Conservation (phyloP, 345 rosid species). For the Aquilaria malaccensis region DNA sequence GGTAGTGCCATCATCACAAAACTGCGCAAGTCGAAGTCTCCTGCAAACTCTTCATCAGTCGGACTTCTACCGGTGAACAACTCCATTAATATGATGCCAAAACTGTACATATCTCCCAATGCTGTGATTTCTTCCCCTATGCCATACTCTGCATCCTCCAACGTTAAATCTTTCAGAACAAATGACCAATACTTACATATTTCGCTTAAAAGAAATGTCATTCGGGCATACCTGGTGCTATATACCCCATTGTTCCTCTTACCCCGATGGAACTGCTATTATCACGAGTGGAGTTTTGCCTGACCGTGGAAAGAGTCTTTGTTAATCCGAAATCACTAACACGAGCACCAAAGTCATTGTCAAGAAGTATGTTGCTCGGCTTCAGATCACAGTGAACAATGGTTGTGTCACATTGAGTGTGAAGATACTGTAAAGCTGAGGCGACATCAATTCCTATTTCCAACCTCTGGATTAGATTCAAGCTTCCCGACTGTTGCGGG, state of each 20-base stretch:
- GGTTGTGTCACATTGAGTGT: neutral
- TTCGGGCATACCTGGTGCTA: constrained; percentile 9
- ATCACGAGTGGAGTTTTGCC: constrained; percentile 2
- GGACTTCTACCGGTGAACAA: constrained; percentile 9
- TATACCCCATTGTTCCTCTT: constrained; percentile 7
- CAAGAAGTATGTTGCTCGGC: constrained; percentile 9
- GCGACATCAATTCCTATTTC: constrained; percentile 15
- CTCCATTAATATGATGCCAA: constrained; percentile 8
- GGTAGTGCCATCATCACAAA: neutral
- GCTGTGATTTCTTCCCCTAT: neutral
- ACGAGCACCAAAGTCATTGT: constrained; percentile 4
- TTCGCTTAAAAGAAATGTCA: too few species aligned
- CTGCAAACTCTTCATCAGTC: neutral
- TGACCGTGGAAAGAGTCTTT: constrained; percentile 2
- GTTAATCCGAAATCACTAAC: constrained; percentile 12
- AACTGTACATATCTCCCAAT: constrained; percentile 11
- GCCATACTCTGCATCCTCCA: constrained; percentile 9
- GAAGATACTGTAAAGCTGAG: constrained; percentile 6
- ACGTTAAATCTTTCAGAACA: too few species aligned
- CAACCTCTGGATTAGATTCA: neutral
- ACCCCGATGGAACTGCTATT: neutral
- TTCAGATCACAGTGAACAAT: constrained; percentile 10
- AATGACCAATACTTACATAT: too few species aligned
- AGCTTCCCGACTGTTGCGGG: too few species aligned
- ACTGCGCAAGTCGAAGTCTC: neutral